Base-by-base conservation (phyloP, 805 yeast species). In the Zygotorulaspora sp. region DNA sequence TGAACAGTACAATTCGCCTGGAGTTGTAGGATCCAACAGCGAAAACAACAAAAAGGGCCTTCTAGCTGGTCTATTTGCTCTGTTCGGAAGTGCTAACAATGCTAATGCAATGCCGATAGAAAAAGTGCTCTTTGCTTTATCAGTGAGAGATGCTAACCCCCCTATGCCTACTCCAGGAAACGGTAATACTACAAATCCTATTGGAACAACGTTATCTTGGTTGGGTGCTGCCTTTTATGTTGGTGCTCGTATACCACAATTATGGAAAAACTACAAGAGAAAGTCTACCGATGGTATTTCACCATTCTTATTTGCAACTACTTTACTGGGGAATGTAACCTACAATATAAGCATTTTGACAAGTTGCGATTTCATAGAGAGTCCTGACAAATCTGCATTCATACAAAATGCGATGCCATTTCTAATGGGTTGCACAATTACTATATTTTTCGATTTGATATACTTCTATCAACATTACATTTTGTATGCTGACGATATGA, bases 221-320 rank as follows among this genome's bases (percentile, higher is more conserved):
- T 49, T 71, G 2, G 86, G 95, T 45, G 84, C 95, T 0, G 49
- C 62, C 4, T 77, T 85, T 37, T 89, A 90, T 55, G 72, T 87
- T 30, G 66, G 78, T 8, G 83, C 96, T 2, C 71, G 97, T 44
- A 58, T 87, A 32, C 97, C 97, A 1, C 97, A 89, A 56, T 66
- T 89, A 35, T 65, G 72, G 55, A 87, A 83, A 58, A 89, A 89
- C 62, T 80, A 76, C 57, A 50, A 66, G 36, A 69, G 96, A 26
- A 83, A 84, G 56, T 84, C 96, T 1, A 92, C 94, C 0, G 80
- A 82, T 22, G 97, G 96, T 2, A 68, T 88, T 2, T 83, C 96
- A 1, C 86, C 94, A 15, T 61, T 83, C 30, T 67, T 88, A 16
- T 89, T 89, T 58, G 75, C 75, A 8, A 77, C 90, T 13, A 95